Conservation (phyloP, 1,284 basidiomycete species). For the Ustilago hordei region DNA sequence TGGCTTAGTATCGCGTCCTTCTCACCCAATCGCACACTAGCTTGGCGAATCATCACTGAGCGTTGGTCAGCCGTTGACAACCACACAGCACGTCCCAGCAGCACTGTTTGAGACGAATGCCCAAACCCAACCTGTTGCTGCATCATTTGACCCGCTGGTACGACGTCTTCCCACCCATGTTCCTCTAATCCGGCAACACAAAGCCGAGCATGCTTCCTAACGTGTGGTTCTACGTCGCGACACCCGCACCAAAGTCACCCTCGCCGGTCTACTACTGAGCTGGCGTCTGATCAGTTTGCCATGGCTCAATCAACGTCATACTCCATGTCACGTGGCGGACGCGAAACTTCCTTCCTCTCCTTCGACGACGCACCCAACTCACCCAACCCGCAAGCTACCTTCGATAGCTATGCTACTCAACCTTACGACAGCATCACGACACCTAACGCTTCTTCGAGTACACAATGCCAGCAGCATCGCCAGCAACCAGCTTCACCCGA, state of each 20-base stretch:
- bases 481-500: conserved; percentile 6
- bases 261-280: neutral
- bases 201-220: conserved; percentile 18
- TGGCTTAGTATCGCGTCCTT: neutral
- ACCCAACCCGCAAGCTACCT: conserved; percentile 2
- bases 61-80: neutral
- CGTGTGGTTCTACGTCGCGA: neutral
- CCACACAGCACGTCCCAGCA: neutral
- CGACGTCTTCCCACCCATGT: conserved; percentile 5
- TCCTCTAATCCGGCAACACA: conserved; percentile 4
- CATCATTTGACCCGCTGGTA: neutral
- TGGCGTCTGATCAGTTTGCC: too few relatives aligned
- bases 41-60: neutral
- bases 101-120: too few relatives aligned
- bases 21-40: neutral
- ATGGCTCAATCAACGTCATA: conserved; percentile 27
- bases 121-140: conserved; percentile 3
- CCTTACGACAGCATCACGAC: neutral
- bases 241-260: neutral
- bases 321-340: conserved; percentile 8
- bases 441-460: conserved; percentile 1
- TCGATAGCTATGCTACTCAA: conserved; percentile 4
- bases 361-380: conserved; percentile 32
- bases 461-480: neutral
- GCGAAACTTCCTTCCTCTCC: conserved; percentile 33